Base-by-base conservation (phyloP, 768 basidiomycete species). In the Mycena latifolia region DNA sequence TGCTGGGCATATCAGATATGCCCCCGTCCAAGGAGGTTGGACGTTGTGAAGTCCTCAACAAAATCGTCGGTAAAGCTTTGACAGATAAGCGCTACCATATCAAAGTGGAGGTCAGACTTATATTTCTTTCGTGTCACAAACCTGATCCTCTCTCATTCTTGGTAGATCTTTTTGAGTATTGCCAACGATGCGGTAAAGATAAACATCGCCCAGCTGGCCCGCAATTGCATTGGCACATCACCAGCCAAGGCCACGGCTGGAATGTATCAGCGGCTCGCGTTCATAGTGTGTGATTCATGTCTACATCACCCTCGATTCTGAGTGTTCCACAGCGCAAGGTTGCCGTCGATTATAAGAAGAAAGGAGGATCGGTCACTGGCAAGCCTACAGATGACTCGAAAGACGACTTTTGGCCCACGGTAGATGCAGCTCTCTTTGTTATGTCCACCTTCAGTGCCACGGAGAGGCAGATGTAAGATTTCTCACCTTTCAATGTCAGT, bases 121-220 rank as follows among this genome's bases (percentile, higher is more conserved):
- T 22, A 27, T 58, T 6, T 15, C 46, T 18, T 31, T 24, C 29
- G 20, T 35, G 33, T 14, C 33, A 35, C 6, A 35, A 14, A 35
- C 33, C 33, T 6, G 6, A 7, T 7, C 29, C 12, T 52, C 17
- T 27, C 5, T 10, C 18, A 14, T 6, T 14, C 8, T 35, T 7
- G 8, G 8, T n/a, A 59, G 57, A 37, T 59, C 50, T 22, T 47
- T 24, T 1, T 7, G 45, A 12, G 28, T 24, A 10, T 56, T 7
- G 27, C 3, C 14, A 25, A 31, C 3, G 24, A 12, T 6, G 8
- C 1, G 18, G 37, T 28, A 18, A 61, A 52, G 25, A 35, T 50
- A 3, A 33, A 62, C 33, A 62, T 62, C 20, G 61, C 61, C 3
- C 47, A n/a, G 8, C 53, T 62, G 0, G 52, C 61, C 6, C 52